phyloP scores from a whole-genome alignment of 2,329 filamentous ascomycete genomes.

The Alternaria triticina region DNA sequence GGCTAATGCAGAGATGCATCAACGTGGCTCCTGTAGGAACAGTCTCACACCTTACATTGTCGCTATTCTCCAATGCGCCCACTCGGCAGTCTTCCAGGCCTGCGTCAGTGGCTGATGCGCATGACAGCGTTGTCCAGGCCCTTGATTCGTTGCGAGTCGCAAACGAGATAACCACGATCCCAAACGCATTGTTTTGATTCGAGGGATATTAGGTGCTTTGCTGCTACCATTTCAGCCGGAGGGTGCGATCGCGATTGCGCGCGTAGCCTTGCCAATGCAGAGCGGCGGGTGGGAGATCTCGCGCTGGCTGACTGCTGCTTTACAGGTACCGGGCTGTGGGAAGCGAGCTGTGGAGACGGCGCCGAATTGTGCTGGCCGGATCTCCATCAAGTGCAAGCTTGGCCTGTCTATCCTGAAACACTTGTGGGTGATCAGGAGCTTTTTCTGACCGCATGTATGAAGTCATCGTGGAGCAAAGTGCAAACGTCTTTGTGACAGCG shows the following conservation, averaged over 20 bases:
- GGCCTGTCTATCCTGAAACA: constrained; percentile 15
- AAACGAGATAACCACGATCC: constrained; percentile 1
- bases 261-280: constrained; percentile 1
- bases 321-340: constrained; percentile 6
- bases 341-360: constrained; percentile 1
- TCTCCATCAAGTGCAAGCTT: not conserved
- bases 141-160: constrained; percentile 3
- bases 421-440: constrained; percentile 17
- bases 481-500: not conserved
- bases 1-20: constrained; percentile 13
- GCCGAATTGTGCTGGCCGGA: constrained; percentile 4
- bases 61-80: constrained; percentile 15
- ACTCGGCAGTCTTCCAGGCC: constrained; percentile 42
- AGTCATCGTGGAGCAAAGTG: constrained; percentile 9
- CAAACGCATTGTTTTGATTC: constrained; percentile 5
- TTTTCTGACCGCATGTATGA: constrained; percentile 16
- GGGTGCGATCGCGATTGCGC: constrained; percentile 2
- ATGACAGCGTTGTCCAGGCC: not conserved
- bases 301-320: not conserved
- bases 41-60: not conserved
- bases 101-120: constrained; percentile 24
- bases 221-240: not conserved
- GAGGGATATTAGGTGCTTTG: constrained; percentile 3
- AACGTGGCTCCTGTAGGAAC: constrained; percentile 34
- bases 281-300: not conserved